Base-by-base conservation (phyloP, 1,284 basidiomycete genomes). In the Trametes pubescens region DNA sequence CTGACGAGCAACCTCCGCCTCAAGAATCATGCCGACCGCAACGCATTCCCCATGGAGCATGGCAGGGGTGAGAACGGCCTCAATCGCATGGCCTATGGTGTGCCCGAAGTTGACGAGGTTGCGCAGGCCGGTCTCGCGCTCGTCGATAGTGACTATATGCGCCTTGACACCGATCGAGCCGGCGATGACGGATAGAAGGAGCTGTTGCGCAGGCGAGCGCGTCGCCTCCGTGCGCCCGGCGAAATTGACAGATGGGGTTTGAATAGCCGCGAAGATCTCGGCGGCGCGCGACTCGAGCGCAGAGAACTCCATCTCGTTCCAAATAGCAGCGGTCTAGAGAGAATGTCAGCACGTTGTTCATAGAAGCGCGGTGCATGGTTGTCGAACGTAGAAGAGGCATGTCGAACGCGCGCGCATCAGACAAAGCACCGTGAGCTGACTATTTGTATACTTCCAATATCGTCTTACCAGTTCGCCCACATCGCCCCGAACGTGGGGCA, bases 21-120 rank as follows among this genome's bases (percentile, higher is more conserved):
- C 96, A 52, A 98, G 86, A 59, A 98, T 90, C 91, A 98, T 98
- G 9, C 96, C 96, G 38, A 98, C 85, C 62, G 90, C 88, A 69
- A 98, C 89, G 71, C 96, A 98, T 77, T 98, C 96, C 54, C 96
- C 96, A 73, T 98, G 96, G 10, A 98, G 87, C 67, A 97, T 91
- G 18, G 89, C 85, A 13, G 96, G 96, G 0, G 96, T 96, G 54
- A 98, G 81, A 35, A 98, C 88, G 9, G 95, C 96, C 79, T 98
- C 96, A 73, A 98, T 95, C 16, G 96, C 96, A 79, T 98, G 96
- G 0, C 96, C 96, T 72, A 98, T 96, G 40, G 92, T 94, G 78
- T 98, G 96, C 1, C 96, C 96, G 74, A 98, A 98, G 80, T 98
- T 98, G 81, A 98, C 96, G 54, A 98, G 89, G 81, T 98, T 98